phyloP scores from a whole-genome alignment of 495 filamentous ascomycete genomes.

The Xylaria venustula region DNA sequence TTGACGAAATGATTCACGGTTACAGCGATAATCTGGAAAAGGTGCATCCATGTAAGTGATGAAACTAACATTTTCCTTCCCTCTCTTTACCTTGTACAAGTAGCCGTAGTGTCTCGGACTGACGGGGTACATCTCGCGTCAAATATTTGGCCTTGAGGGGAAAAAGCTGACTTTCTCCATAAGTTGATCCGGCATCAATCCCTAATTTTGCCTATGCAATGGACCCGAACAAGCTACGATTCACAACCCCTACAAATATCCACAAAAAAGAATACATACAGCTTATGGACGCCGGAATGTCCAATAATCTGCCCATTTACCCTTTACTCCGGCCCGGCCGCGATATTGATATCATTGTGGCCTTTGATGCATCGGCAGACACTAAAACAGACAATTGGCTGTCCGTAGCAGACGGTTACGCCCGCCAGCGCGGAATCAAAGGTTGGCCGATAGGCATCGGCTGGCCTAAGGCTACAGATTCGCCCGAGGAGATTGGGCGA shows the following conservation, averaged over 20 bases:
- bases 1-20: conserved; percentile 86
- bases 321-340: conserved; percentile 84
- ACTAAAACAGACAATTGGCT: conserved; percentile 91
- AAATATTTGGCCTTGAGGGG: background rate
- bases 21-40: conserved; percentile 79
- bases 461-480: conserved; percentile 68
- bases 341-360: conserved; percentile 86
- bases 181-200: conserved; percentile 75
- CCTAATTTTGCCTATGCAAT: conserved; percentile 86
- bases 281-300: conserved; percentile 97
- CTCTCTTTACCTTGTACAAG: background rate
- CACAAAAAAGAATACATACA: conserved; percentile 69
- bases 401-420: conserved; percentile 87
- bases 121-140: no score
- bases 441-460: conserved; percentile 91
- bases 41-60: conserved; percentile 63
- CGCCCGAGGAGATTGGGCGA: conserved; percentile 53
- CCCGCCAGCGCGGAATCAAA: conserved; percentile 79
- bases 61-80: background rate
- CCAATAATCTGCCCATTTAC: conserved; percentile 94
- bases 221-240: conserved; percentile 63
- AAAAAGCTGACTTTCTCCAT: background rate
- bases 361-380: conserved; percentile 83
- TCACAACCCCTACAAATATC: conserved; percentile 71
- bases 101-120: background rate